Base-by-base conservation (phyloP, 208 protist genomes). In the Leishmania aethiopica region DNA sequence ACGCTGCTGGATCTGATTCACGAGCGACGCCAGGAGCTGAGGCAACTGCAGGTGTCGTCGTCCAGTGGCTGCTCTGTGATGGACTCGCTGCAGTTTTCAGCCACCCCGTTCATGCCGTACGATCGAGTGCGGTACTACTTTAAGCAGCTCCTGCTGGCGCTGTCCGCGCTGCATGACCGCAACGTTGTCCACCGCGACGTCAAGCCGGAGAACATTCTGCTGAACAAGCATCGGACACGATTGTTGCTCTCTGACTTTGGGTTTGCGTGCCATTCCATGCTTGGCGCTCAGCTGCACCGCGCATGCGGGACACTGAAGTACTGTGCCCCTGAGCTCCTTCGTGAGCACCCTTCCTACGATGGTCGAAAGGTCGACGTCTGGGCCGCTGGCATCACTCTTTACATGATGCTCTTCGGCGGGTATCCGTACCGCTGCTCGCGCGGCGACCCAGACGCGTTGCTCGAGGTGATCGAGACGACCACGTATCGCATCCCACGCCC, bases 371-470 rank as follows among this genome's bases (percentile, higher is more conserved):
- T 95, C 53, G 96, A 98, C 73, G 88, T 98, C 45, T 98, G 96
- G 95, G 93, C 94, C 1, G 86, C 93, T 32, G 96, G 96, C 51
- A 93, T 98, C 5, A 97, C 93, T 13, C 83, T 98, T 11, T 97
- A 96, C 82, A 83, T 97, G 47, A 94, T 98, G 90, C 88, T 99
- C 47, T 98, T 97, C 75, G 92, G 95, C 22, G 67, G 69, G n/a
- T 92, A 99, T 51, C 99, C 99, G 35, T 99, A 99, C 77, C 75
- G 89, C 75, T 86, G 98, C 77, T 28, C 82, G 19, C 74, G 57
- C n/a, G 57, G 71, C 0, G 84, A 89, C 83, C 74, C 88, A 4
- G 94, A 97, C 47, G 80, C 72, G 35, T 75, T 95, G 40, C 90
- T 98, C 45, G 70, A 90, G 71, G 79, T 82, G 55, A 97, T 98